Evolutionary conservation across 805 yeast genomes (phyloP), one percentile per base, ranked within the genome.

Genomic region (Ogataea ganodermae): DNA sequence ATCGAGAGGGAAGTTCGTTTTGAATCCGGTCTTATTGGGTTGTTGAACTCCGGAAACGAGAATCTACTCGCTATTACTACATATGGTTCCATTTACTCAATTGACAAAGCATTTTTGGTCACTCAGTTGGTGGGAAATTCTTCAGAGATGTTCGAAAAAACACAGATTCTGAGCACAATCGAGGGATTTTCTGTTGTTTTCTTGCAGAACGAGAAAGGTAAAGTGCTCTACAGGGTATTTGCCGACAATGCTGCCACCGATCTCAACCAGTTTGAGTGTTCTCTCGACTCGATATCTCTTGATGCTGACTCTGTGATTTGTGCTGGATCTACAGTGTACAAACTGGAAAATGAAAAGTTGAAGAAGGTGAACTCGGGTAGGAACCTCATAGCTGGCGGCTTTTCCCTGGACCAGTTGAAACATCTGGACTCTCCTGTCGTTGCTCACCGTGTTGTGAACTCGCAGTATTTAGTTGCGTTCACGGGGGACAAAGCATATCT

Each of bases 391-490:
- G 18, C 46, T 18, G 50, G 32, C 12, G 10, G 35, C n/a, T 16
- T 26, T 26, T 42, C 41, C 8, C 23, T 40, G 16, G 42, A 37
- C 17, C 9, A n/a, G 7, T 23, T 40, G 33, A 21, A 41, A 21
- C n/a, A 6, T 16, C 7, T 24, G 16, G 21, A 23, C 21, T 41
- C 38, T 21, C 35, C 49, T 22, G 28, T 53, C 9, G 4, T 36
- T 3, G 13, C 23, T 16, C 32, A 53, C 18, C 24, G 45, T 10
- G 32, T 49, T 13, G 42, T 56, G 17, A 37, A 55, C 38, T 54
- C 53, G 3, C 60, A 59, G 18, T 52, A 52, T n/a, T 45, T 62
- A 1, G 48, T 55, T 13, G 54, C 42, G 2, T 41, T 58, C 35
- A 45, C 63, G 0, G 26, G 48, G 4, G 36, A 53, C 3, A 23